Conservation (phyloP, 805 yeast genomes). For the Blastobotrys robertii region DNA sequence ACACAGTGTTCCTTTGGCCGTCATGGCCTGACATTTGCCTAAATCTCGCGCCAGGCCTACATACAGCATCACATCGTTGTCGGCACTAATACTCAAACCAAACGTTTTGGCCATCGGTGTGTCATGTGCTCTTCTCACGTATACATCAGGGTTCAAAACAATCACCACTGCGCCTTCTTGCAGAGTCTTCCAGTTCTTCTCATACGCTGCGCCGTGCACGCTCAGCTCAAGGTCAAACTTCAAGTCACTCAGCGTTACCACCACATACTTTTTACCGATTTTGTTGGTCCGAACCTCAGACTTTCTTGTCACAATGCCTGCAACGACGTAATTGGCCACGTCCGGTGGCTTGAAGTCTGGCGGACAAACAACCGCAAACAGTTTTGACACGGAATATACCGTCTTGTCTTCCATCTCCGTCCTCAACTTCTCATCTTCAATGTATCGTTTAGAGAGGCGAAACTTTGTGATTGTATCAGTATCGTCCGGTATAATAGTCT, state of each 20-base stretch:
- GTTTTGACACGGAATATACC: slow-evolving; percentile 45
- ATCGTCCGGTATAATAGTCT: background rate
- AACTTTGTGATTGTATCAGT: slow-evolving; percentile 8
- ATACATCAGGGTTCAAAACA: slow-evolving; percentile 63
- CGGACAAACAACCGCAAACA: slow-evolving; percentile 55
- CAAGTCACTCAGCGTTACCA: slow-evolving; percentile 60
- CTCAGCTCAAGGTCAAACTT: slow-evolving; percentile 47
- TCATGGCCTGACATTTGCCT: slow-evolving; percentile 52
- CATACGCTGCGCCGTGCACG: slow-evolving; percentile 58
- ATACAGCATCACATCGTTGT: slow-evolving; percentile 49
- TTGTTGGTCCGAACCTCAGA: slow-evolving; percentile 36
- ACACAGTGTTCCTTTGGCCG: slow-evolving; percentile 45
- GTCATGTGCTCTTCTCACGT: slow-evolving; percentile 22
- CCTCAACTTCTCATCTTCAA: slow-evolving; percentile 30
- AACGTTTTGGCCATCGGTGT: slow-evolving; percentile 33
- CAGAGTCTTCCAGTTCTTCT: slow-evolving; percentile 56
- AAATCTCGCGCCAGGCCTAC: slow-evolving; percentile 62
- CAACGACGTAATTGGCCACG: slow-evolving; percentile 66
- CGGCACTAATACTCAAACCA: slow-evolving; percentile 45
- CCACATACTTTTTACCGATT: slow-evolving; percentile 43
- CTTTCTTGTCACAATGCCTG: slow-evolving; percentile 61
- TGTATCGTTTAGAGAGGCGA: slow-evolving; percentile 37
- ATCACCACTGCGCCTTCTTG: slow-evolving; percentile 67
- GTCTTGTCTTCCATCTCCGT: slow-evolving; percentile 39
- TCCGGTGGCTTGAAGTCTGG: slow-evolving; percentile 62